Conservation (phyloP, 139 green algal species). For the Marvania coccoides region DNA sequence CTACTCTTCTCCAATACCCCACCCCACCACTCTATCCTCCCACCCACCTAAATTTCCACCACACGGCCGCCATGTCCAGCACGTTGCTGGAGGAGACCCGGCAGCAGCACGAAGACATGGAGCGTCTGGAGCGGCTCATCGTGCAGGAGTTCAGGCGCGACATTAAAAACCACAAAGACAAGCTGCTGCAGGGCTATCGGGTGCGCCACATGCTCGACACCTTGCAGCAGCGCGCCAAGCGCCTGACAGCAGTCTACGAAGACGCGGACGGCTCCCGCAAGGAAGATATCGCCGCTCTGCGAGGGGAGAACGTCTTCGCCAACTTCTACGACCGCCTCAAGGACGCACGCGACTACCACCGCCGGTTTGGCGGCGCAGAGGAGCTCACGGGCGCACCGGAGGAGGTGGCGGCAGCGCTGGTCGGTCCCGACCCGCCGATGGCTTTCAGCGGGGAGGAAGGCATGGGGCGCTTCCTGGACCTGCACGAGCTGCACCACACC, state of each 20-base stretch:
- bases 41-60: too few species aligned
- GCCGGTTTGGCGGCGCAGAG: constrained; percentile 38
- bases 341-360: constrained; percentile 81
- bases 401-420: constrained; percentile 48
- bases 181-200: constrained; percentile 68
- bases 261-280: constrained; percentile 73
- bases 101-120: constrained; percentile 85
- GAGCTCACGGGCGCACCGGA: constrained; percentile 25
- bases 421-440: constrained; percentile 41
- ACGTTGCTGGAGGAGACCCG: constrained; percentile 89
- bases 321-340: constrained; percentile 91
- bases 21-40: too few species aligned
- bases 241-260: constrained; percentile 78
- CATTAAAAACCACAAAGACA: constrained; percentile 64
- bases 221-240: constrained; percentile 55
- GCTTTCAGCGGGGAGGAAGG: constrained; percentile 86
- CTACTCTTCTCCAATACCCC: too few species aligned
- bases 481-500: constrained; percentile 64
- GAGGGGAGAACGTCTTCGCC: constrained; percentile 42
- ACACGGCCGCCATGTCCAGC: constrained; percentile 60
- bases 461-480: constrained; percentile 83
- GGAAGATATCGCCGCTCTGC: constrained; percentile 85
- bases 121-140: constrained; percentile 78
- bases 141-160: constrained; percentile 78
- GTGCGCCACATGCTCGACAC: constrained; percentile 74